Evolutionary conservation across 1,284 basidiomycete genomes (phyloP).

Genomic region (Ganoderma resinaceum): DNA sequence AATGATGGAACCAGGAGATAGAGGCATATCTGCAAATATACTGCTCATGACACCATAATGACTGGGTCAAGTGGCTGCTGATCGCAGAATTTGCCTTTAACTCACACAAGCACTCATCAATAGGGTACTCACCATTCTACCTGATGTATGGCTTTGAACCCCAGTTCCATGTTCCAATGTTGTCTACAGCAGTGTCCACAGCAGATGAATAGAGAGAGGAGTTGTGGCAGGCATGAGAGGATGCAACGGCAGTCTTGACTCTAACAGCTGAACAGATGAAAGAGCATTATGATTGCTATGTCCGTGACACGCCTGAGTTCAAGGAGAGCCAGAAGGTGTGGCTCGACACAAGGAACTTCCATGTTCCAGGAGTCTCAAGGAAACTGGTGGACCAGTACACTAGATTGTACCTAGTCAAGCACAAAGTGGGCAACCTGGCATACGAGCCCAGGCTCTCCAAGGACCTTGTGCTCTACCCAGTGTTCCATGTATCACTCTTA

Average conservation of each 20-base stretch:
- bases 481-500: background rate
- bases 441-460: background rate
- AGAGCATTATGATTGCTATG: background rate
- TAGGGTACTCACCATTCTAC: background rate
- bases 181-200: background rate
- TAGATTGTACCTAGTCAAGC: too few relatives aligned
- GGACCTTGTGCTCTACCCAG: background rate
- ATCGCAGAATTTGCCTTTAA: conserved; percentile 5
- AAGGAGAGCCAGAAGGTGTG: too few relatives aligned
- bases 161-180: background rate
- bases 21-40: conserved; percentile 30
- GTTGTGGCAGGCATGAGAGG: background rate
- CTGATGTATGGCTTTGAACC: background rate
- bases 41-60: conserved; percentile 3
- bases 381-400: too few relatives aligned
- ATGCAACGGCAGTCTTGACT: background rate
- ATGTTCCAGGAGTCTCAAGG: too few relatives aligned
- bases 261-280: background rate
- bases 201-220: background rate
- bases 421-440: background rate
- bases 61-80: conserved; percentile 9
- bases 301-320: background rate
- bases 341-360: too few relatives aligned
- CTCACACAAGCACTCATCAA: background rate
- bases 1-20: conserved; percentile 34